Conservation (phyloP, 2,329 filamentous ascomycete species). For the Hypoxylon sp. region DNA sequence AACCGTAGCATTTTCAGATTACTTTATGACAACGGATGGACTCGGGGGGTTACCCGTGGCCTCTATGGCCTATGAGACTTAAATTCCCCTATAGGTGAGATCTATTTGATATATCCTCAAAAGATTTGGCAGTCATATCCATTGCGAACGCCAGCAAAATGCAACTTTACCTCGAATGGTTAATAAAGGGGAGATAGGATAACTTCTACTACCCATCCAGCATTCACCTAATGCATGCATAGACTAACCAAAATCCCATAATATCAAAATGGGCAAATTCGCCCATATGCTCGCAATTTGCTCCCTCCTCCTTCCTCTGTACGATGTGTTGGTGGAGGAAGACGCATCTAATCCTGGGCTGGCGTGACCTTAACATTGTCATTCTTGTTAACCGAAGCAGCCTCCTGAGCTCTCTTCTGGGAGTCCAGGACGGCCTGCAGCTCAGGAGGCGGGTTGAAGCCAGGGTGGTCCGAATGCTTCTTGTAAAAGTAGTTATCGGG, state of each 20-base stretch:
- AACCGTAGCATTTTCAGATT: neutral
- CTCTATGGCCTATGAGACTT: slow-evolving; percentile 18
- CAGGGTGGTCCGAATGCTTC: slow-evolving; percentile 88
- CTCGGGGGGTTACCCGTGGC: neutral
- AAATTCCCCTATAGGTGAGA: slow-evolving; percentile 19
- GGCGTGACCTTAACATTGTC: slow-evolving; percentile 47
- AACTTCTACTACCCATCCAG: slow-evolving; percentile 1
- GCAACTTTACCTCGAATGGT: slow-evolving; percentile 24
- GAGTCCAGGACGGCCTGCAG: slow-evolving; percentile 71
- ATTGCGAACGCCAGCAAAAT: slow-evolving; percentile 38
- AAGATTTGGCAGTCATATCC: slow-evolving; percentile 22
- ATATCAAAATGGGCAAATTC: neutral
- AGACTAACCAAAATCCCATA: neutral
- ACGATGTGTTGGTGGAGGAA: neutral
- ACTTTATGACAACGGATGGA: neutral
- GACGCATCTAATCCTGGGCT: slow-evolving; percentile 31
- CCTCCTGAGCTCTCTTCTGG: slow-evolving; percentile 64
- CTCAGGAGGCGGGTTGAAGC: slow-evolving; percentile 78
- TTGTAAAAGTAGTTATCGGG: slow-evolving; percentile 85
- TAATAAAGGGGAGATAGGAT: neutral
- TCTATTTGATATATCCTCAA: slow-evolving; percentile 15
- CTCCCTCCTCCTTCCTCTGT: neutral
- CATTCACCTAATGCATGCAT: slow-evolving; percentile 10
- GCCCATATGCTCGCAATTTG: slow-evolving; percentile 1
- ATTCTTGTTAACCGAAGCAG: slow-evolving; percentile 51